These are phyloP conservation scores for Globisporangium acanthophoron DNA, from an alignment of 352 stramenopile genomes.

Conservation along the genomic window DNA sequence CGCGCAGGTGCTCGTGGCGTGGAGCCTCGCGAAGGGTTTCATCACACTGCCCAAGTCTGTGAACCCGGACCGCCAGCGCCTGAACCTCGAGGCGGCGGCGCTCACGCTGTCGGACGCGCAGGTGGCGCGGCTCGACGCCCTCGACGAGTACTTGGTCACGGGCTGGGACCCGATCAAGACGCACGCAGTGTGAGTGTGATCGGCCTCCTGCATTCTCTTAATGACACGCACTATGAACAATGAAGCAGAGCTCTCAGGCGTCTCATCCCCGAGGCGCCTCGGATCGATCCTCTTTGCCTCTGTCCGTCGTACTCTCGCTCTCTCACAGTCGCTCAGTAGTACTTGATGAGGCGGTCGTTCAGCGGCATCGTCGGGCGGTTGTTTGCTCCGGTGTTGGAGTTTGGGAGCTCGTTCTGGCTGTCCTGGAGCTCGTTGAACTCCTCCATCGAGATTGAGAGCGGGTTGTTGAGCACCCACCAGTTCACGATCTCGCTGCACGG, in stretches of 20 bases:
- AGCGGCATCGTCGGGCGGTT: constrained; percentile 32
- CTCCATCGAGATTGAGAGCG: constrained; percentile 30
- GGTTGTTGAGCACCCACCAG: constrained; percentile 58
- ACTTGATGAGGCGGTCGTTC: constrained; percentile 26
- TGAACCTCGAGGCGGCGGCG: constrained; percentile 39
- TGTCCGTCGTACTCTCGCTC: no score
- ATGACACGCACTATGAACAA: no score
- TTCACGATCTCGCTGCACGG: constrained; percentile 47
- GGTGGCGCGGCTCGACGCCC: constrained; percentile 31
- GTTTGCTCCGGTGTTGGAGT: constrained; percentile 37
- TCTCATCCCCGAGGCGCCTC: no score
- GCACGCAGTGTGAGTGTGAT: constrained; percentile 21
- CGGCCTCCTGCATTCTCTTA: no score
- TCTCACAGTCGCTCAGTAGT: constrained; percentile 4
- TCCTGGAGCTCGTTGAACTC: constrained; percentile 32
- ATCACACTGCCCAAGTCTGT: constrained; percentile 66
- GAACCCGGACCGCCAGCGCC: constrained; percentile 38
- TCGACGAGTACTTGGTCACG: constrained; percentile 47
- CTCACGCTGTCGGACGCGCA: constrained; percentile 33
- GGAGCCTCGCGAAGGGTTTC: constrained; percentile 39
- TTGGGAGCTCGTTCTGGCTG: constrained; percentile 25
- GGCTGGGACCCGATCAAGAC: constrained; percentile 53
- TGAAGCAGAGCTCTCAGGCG: no score
- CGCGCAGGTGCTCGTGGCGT: neutral
- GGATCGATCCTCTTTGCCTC: no score